Evolutionary conservation across 1,284 basidiomycete species (phyloP), one percentile per base, ranked within the genome.

Genomic region (Macrocybe sp.): DNA sequence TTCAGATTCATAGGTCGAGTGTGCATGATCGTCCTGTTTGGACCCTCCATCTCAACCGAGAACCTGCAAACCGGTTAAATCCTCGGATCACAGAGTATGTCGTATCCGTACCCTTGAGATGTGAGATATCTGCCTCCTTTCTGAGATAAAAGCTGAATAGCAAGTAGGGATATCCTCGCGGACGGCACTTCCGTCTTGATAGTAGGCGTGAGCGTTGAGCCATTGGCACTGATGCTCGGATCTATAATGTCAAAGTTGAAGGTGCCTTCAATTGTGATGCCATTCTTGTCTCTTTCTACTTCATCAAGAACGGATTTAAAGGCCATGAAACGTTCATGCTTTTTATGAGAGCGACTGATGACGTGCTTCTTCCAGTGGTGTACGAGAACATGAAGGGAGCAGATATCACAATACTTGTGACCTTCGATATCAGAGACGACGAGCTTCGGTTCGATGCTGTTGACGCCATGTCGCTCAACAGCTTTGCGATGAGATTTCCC

Each of bases 231-330:
- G 29, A 54, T 54, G 0, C 55, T 36, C 4, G 62, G 58, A 6
- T 69, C 64, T 7, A 74, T 54, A 35, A 73, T 62, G 7, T 63
- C 72, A 45, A 77, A 73, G 48, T 78, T 68, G 10, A 69, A 51
- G 6, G 55, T 53, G 2, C 67, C 69, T 38, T 60, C 56, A 4
- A 78, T 53, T 0, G 55, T 51, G 10, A 77, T 57, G 0, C 68
- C 70, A 41, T 75, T 63, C 40, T 75, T 74, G 48, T 76, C 73
- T 46, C 67, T 68, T 47, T 72, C 68, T 0, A 72, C 68, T 32
- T 74, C 72, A 5, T 72, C 70, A 7, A 75, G 46, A 0, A 63
- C 69, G 10, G 62, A 58, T 37, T 63, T 64, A 49, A 69, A 72
- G 4, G 59, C 52, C 0, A 66, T 48, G 53, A 65, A 75, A 2